A percentile compares a stretch with the other conserved stretches of the same genome.
These are phyloP conservation scores for Rhodotorula babjevae DNA, from an alignment of 768 basidiomycete genomes.

Conservation along the genomic window DNA sequence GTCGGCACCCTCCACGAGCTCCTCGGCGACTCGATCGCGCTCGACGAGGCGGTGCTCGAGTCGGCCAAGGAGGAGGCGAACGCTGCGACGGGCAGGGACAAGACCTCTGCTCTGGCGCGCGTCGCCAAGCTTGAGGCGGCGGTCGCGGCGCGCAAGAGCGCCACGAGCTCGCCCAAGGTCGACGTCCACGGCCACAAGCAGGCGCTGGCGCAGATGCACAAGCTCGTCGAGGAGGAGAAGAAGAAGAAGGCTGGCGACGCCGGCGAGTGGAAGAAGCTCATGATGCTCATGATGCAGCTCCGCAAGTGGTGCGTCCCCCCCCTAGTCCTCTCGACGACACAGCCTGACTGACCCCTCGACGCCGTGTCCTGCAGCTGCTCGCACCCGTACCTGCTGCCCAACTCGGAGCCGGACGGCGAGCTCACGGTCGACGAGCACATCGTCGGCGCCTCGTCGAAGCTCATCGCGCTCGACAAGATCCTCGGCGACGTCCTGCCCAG, in stretches of 20 bases:
- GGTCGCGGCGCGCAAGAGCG: not conserved
- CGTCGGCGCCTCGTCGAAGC: constrained; percentile 58
- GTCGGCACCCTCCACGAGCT: constrained; percentile 54
- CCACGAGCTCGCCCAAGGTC: no score
- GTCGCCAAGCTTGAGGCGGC: not conserved
- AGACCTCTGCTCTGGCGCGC: not conserved
- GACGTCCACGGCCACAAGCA: constrained; percentile 38
- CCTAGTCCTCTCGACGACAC: no score
- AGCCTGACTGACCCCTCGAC: not conserved
- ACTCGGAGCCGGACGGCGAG: constrained; percentile 53
- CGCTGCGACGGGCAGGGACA: not conserved
- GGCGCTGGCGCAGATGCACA: not conserved
- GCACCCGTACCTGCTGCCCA: constrained; percentile 57
- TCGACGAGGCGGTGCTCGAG: constrained; percentile 20
- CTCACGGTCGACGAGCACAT: constrained; percentile 58
- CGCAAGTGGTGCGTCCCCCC: constrained; percentile 1
- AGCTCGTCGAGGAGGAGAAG: not conserved
- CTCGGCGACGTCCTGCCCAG: constrained; percentile 57
- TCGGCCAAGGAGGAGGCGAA: not conserved
- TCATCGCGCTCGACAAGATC: constrained; percentile 60
- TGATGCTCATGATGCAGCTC: constrained; percentile 15
- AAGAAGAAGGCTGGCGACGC: not conserved
- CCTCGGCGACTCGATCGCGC: constrained; percentile 47
- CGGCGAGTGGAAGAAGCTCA: not conserved
- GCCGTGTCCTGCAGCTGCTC: constrained; percentile 11